These are phyloP conservation scores for Euphorbia celastroides DNA, from an alignment of 441 rosid genomes.

Conservation along the genomic window DNA sequence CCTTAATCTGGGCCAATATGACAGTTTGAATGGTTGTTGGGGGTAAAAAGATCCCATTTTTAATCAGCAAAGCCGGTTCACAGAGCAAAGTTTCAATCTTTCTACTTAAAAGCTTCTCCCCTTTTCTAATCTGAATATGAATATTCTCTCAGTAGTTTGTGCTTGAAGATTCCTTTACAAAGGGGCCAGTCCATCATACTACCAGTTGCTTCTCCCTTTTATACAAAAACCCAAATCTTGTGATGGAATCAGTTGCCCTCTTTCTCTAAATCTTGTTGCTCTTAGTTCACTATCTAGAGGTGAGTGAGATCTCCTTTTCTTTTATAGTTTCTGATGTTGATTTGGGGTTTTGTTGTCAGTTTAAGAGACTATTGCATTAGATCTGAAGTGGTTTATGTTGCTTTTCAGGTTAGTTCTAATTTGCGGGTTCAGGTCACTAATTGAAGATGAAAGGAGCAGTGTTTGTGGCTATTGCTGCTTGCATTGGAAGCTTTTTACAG, in stretches of 20 bases:
- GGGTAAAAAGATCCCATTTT: neutral
- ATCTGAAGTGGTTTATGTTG: slow-evolving; percentile 23
- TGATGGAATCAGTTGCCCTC: neutral
- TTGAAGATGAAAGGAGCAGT: slow-evolving; percentile 72
- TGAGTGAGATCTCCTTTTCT: neutral
- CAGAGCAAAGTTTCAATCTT: neutral
- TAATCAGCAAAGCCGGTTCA: neutral
- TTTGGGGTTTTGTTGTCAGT: neutral
- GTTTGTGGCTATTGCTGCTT: slow-evolving; percentile 86
- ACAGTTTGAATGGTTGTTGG: slow-evolving; percentile 25
- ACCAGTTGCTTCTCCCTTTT: neutral
- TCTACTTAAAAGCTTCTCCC: neutral
- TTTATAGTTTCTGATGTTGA: neutral
- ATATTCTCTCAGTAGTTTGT: neutral
- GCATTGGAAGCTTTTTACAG: slow-evolving; percentile 91
- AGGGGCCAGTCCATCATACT: slow-evolving; percentile 1
- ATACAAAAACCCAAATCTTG: neutral
- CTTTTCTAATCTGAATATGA: neutral
- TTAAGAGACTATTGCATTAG: slow-evolving; percentile 8
- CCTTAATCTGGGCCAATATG: neutral
- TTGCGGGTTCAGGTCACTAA: slow-evolving; percentile 21
- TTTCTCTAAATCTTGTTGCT: neutral
- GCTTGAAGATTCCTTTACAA: neutral
- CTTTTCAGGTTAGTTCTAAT: slow-evolving; percentile 19
- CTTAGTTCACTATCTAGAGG: neutral